phyloP scores from a whole-genome alignment of 768 basidiomycete genomes.

The Leccinum sublutescens region DNA sequence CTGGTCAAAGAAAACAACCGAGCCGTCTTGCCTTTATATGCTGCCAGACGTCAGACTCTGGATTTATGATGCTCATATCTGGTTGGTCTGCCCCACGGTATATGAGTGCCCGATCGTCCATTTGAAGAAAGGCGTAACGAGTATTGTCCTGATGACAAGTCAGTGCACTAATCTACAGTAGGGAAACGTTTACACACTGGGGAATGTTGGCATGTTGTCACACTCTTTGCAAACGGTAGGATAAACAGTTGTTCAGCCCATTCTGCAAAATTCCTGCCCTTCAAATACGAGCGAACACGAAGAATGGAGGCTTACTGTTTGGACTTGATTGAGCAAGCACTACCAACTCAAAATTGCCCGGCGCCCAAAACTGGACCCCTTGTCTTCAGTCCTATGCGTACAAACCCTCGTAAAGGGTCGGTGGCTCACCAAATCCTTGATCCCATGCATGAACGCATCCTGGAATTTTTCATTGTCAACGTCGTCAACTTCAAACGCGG shows the following conservation, averaged over 20 bases:
- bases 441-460: conserved; percentile 84
- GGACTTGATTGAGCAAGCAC: conserved; percentile 58
- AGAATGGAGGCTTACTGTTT: conserved; percentile 41
- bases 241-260: conserved; percentile 73
- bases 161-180: background rate
- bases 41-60: conserved; percentile 98
- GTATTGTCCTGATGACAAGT: conserved; percentile 77
- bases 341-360: conserved; percentile 88
- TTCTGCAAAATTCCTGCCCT: conserved; percentile 35
- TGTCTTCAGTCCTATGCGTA: conserved; percentile 2
- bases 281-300: background rate
- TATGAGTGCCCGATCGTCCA: conserved; percentile 90
- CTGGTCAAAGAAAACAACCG: conserved; percentile 2
- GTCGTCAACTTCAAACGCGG: conserved; percentile 69
- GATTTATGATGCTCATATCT: conserved; percentile 97
- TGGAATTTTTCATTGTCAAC: conserved; percentile 63
- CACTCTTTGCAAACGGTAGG: conserved; percentile 93
- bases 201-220: conserved; percentile 85
- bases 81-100: conserved; percentile 97
- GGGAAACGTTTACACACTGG: conserved; percentile 54
- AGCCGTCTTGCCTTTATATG: conserved; percentile 70
- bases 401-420: background rate
- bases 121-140: conserved; percentile 90
- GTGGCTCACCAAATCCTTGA: conserved; percentile 62
- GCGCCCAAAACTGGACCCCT: conserved; percentile 78